Conservation (phyloP, 163 green algal species). For the Chloroidium sp. region DNA sequence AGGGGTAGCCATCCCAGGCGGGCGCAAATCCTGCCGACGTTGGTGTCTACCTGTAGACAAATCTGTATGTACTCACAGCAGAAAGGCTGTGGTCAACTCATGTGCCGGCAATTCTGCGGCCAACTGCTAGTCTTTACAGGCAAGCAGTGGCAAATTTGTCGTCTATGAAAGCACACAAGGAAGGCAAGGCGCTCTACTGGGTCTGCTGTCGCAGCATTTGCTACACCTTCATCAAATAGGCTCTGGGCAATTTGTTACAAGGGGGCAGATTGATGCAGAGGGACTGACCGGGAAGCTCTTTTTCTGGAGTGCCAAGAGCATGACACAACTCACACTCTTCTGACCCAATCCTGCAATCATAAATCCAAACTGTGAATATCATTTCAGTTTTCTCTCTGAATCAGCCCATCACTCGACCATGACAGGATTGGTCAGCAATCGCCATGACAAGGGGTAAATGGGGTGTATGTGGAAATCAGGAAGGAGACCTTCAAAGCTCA, state of each 20-base stretch:
- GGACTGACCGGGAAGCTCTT: slow-evolving; percentile 55
- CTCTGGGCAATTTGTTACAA: no score
- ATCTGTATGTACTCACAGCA: no score
- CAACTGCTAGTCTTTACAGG: no score
- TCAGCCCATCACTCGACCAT: no score
- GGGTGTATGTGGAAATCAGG: neutral
- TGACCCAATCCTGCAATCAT: slow-evolving; percentile 48
- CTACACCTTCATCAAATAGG: no score
- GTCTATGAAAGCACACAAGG: no score
- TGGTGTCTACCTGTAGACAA: slow-evolving; percentile 57
- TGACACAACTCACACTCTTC: slow-evolving; percentile 64
- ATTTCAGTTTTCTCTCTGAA: no score
- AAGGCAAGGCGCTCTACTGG: no score
- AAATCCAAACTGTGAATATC: neutral
- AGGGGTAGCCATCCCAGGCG: slow-evolving; percentile 66
- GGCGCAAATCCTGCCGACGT: slow-evolving; percentile 77
- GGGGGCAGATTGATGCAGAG: neutral
- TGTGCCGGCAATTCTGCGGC: no score
- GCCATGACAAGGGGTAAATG: neutral
- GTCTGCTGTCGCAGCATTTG: no score
- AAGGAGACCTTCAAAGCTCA: slow-evolving; percentile 20
- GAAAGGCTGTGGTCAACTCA: no score
- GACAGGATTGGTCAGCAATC: neutral
- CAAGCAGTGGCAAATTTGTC: no score
- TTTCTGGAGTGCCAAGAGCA: slow-evolving; percentile 53